Base-by-base conservation (phyloP, 306 rosid genomes). In the Vigna nakashimae region DNA sequence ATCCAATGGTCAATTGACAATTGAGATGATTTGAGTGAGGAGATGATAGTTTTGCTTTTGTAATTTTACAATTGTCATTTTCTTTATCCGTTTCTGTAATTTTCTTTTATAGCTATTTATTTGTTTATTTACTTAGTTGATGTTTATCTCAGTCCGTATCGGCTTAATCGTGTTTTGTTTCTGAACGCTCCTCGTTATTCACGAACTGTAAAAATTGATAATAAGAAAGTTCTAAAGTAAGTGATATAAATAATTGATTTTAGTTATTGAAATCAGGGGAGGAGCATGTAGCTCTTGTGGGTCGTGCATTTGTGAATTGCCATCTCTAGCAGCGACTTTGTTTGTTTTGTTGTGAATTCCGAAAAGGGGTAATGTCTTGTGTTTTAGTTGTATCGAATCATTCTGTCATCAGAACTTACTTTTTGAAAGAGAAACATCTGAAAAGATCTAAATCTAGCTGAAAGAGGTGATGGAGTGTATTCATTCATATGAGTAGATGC, bases 391-490 rank as follows among this genome's bases (percentile, higher is more conserved):
- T 26, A 15, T 26, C 9, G 24, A 18, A 36, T 28, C 40, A 7
- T 16, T 16, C n/a, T 49, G 30, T 46, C 56, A 28, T 28, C 46
- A 28, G 14, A 30, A 60, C 16, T 28, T 60, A 55, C 5, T 36
- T 74, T 11, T 62, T 75, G 71, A 20, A 11, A 63, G 64, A 63
- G 64, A 20, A 63, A 75, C 52, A 63, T 63, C 26, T 32, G 63
- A 20, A 26, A 34, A 52, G 63, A 63, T 75, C 62, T 63, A 50
- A 34, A 18, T n/a, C 26, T 64, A 64, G 40, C 14, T 51, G 63
- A 76, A 22, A 20, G 53, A 64, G 52, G 45, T 34, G 40, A 10
- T 28, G 17, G 73, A 50, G 73, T 36, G 73, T 50, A 34, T 64
- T 50, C n/a, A 50, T 38, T 50, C n/a, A 50, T 38, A 49, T 22